Percentiles rank a stretch among this genome's conserved stretches.
Evolutionary conservation across 306 rosid genomes (phyloP).

Genomic region (Rosa persica): DNA sequence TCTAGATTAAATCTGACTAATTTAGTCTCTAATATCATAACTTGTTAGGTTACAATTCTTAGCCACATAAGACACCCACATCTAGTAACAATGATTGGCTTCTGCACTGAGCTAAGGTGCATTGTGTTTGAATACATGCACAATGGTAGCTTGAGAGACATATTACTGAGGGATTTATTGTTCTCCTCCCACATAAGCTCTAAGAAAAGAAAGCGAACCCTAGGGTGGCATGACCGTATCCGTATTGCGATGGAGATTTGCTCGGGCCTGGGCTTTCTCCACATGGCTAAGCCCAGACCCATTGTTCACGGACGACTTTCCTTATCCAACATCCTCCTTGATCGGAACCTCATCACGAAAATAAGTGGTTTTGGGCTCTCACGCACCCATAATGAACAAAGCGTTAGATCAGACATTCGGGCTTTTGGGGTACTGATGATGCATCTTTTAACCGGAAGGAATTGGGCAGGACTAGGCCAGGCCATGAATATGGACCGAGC

Average conservation of each 20-base stretch:
- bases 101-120: slow-evolving; percentile 62
- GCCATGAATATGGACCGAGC: slow-evolving; percentile 42
- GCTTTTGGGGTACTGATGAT: slow-evolving; percentile 56
- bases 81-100: slow-evolving; percentile 65
- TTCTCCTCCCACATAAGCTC: slow-evolving; percentile 36
- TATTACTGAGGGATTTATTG: slow-evolving; percentile 37
- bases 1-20: neutral
- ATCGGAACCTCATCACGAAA: slow-evolving; percentile 70
- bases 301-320: slow-evolving; percentile 50
- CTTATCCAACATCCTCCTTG: slow-evolving; percentile 58
- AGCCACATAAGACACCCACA: slow-evolving; percentile 70
- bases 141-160: slow-evolving; percentile 69
- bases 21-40: neutral
- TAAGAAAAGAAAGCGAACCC: slow-evolving; percentile 44
- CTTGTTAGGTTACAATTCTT: slow-evolving; percentile 51
- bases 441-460: slow-evolving; percentile 62
- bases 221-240: slow-evolving; percentile 71
- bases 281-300: slow-evolving; percentile 39
- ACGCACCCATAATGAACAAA: slow-evolving; percentile 18
- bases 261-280: slow-evolving; percentile 70
- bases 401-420: slow-evolving; percentile 37
- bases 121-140: slow-evolving; percentile 76
- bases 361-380: slow-evolving; percentile 52
- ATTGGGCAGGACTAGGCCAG: slow-evolving; percentile 56
- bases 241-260: slow-evolving; percentile 60